These are phyloP conservation scores for Aureobasidium sp. DNA, from an alignment of 2,329 filamentous ascomycete species.

Conservation along the genomic window DNA sequence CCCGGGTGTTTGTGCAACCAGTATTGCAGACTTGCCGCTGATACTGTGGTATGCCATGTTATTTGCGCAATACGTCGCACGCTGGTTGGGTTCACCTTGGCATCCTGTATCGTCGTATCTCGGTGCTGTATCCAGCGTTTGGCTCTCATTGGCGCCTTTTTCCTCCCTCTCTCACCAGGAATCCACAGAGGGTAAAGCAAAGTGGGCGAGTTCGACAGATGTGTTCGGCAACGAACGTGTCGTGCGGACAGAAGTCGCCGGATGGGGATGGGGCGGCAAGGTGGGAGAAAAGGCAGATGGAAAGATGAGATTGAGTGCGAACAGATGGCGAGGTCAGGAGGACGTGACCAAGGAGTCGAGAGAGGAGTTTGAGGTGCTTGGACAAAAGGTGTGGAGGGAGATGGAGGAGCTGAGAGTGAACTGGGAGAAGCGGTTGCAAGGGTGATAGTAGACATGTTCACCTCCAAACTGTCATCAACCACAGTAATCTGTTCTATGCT, in stretches of 20 bases:
- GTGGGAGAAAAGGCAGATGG: slow-evolving; percentile 41
- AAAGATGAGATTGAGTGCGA: slow-evolving; percentile 40
- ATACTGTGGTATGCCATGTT: slow-evolving; percentile 65
- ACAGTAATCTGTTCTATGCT: background rate
- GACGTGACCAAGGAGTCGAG: slow-evolving; percentile 59
- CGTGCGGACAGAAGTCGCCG: slow-evolving; percentile 73
- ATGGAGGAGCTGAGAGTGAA: slow-evolving; percentile 30
- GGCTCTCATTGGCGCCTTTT: slow-evolving; percentile 64
- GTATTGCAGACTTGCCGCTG: slow-evolving; percentile 66
- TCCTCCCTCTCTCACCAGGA: slow-evolving; percentile 53
- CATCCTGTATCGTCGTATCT: slow-evolving; percentile 70
- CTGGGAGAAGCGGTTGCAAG: slow-evolving; percentile 35
- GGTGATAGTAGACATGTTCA: background rate
- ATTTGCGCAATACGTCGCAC: slow-evolving; percentile 60
- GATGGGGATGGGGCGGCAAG: slow-evolving; percentile 65
- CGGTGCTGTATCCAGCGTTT: slow-evolving; percentile 69
- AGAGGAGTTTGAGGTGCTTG: slow-evolving; percentile 64
- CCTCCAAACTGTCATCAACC: background rate
- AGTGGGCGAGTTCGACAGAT: slow-evolving; percentile 78
- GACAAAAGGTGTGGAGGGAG: slow-evolving; percentile 41
- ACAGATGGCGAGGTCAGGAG: slow-evolving; percentile 51
- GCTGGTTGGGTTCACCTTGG: slow-evolving; percentile 81
- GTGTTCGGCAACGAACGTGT: slow-evolving; percentile 52
- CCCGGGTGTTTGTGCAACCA: slow-evolving; percentile 78
- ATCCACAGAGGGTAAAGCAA: slow-evolving; percentile 49